Base-by-base conservation (phyloP, 2,329 filamentous ascomycete species). In the Epichloe festucae region DNA sequence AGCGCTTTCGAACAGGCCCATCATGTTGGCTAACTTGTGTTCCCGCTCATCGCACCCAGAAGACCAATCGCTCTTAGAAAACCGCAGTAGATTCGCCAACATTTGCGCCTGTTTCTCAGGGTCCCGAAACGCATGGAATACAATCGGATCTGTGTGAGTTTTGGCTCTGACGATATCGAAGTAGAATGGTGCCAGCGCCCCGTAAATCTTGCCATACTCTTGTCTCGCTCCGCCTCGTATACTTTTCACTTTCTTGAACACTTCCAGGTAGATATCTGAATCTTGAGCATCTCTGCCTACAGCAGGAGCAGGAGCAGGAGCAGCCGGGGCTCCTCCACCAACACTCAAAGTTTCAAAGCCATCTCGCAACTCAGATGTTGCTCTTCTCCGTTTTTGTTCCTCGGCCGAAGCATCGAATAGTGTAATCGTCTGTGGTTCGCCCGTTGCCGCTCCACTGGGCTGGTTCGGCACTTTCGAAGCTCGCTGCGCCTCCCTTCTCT, bases 101-200 rank as follows among this genome's bases (percentile, higher is more conserved):
- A 98, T 93, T 61, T 83, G 82, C 7, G 93, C 93, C 69, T 97
- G 93, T 52, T 89, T 81, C 65, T 95, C 87, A 0, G 93, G 91
- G 58, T 95, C 86, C 42, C 83, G 78, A 63, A 94, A 97, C 11
- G 85, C 85, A 59, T 86, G 82, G 68, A 97, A 98, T 8, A 97
- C 74, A 36, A 89, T 75, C 6, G 87, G 88, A 57, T 96, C 86
- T 14, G 86, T 80, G 70, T 86, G 88, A 56, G 73, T 87, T 69
- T 75, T 81, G 2, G 84, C 82, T 55, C 73, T 76, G 38, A 79
- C 81, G 42, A 97, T 77, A 64, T 98, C 89, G 57, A 81, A 80
- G 68, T 97, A 98, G 60, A 94, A 91, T 0, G 90, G 90, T 11
- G 84, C 87, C 58, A 98, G 69, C 4, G 87, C 86, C n/a, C 83